phyloP scores from a whole-genome alignment of 2,329 filamentous ascomycete genomes.

The Ophiosphaerella narmari region DNA sequence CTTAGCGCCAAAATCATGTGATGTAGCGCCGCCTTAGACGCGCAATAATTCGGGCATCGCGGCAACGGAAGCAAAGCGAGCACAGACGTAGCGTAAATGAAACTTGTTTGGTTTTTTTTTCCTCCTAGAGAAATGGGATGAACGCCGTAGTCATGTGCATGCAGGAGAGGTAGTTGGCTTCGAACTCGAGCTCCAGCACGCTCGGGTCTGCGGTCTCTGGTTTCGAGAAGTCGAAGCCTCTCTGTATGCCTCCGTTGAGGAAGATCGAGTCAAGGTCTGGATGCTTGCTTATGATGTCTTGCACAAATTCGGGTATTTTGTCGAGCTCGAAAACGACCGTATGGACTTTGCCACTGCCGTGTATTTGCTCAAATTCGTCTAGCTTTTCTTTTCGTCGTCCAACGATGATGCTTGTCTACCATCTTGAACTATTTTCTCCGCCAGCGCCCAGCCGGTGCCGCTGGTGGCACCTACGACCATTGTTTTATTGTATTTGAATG shows the following conservation, averaged over 20 bases:
- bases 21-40: constrained; percentile 61
- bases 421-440: constrained; percentile 54
- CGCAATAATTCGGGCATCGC: constrained; percentile 58
- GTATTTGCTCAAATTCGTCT: constrained; percentile 52
- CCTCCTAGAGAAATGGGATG: constrained; percentile 55
- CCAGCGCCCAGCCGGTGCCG: constrained; percentile 58
- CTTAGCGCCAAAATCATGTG: constrained; percentile 58
- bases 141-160: constrained; percentile 57
- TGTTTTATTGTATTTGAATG: constrained; percentile 57
- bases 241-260: constrained; percentile 60
- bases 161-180: constrained; percentile 57
- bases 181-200: constrained; percentile 51
- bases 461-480: constrained; percentile 60
- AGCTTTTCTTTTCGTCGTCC: constrained; percentile 59
- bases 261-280: constrained; percentile 59
- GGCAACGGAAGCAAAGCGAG: constrained; percentile 56
- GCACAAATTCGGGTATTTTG: constrained; percentile 52
- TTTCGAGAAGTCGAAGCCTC: constrained; percentile 55
- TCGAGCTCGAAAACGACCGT: constrained; percentile 54
- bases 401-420: constrained; percentile 53
- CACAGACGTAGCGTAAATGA: constrained; percentile 57
- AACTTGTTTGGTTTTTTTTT: constrained; percentile 48
- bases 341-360: constrained; percentile 54
- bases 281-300: constrained; percentile 50
- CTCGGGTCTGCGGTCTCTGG: constrained; percentile 54